These are phyloP conservation scores for Verticillium klebahnii DNA, from an alignment of 2,329 filamentous ascomycete species.

Conservation along the genomic window DNA sequence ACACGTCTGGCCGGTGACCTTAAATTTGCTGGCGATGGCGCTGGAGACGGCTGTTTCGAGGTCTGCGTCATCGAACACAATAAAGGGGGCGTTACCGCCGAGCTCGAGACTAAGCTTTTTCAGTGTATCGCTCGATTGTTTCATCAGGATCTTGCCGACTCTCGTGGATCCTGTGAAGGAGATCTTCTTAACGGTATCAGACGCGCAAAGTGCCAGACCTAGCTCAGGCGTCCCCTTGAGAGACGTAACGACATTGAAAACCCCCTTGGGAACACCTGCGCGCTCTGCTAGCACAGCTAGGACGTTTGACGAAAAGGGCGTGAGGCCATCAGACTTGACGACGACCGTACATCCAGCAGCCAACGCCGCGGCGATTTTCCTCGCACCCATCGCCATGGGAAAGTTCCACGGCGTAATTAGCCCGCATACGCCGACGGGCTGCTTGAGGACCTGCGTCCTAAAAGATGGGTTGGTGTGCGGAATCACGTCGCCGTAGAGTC, in stretches of 20 bases:
- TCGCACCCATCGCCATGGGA: slow-evolving; percentile 43
- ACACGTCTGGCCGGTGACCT: slow-evolving; percentile 57
- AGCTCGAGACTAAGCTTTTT: slow-evolving; percentile 65
- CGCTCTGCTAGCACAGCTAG: slow-evolving; percentile 56
- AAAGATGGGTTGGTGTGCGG: slow-evolving; percentile 51
- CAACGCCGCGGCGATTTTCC: slow-evolving; percentile 50
- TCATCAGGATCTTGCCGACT: slow-evolving; percentile 64
- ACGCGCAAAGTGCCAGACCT: slow-evolving; percentile 52
- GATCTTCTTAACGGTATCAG: slow-evolving; percentile 66
- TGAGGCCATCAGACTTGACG: slow-evolving; percentile 28
- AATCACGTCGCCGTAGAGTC: slow-evolving; percentile 54
- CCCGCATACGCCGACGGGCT: slow-evolving; percentile 29
- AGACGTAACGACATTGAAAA: slow-evolving; percentile 68
- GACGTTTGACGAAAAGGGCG: slow-evolving; percentile 37
- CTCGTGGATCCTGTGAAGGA: slow-evolving; percentile 72
- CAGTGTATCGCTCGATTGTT: slow-evolving; percentile 55
- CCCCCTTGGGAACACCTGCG: slow-evolving; percentile 70
- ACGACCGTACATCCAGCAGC: slow-evolving; percentile 72
- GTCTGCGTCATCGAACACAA: slow-evolving; percentile 63
- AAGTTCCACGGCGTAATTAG: slow-evolving; percentile 52
- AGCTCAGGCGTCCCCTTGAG: slow-evolving; percentile 59
- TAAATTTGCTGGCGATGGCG: slow-evolving; percentile 45
- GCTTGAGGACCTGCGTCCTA: slow-evolving; percentile 40
- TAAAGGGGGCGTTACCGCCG: slow-evolving; percentile 61
- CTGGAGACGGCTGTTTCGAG: slow-evolving; percentile 55